Evolutionary conservation across 768 basidiomycete species (phyloP).

Genomic region (Boletus rufocinnamomeus): DNA sequence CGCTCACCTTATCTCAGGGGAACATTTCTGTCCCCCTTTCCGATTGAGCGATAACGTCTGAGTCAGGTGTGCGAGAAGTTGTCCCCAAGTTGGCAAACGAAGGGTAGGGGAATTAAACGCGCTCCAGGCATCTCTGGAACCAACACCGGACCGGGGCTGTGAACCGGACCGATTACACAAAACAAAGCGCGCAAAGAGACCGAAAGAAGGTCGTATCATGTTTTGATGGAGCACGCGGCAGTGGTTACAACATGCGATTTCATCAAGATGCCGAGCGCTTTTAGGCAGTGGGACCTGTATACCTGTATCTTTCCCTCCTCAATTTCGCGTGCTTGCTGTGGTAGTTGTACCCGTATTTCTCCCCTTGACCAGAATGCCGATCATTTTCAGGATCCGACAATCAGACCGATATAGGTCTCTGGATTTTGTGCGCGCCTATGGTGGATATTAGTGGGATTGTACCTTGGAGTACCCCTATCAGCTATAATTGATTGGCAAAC

Average conservation of each 20-base stretch:
- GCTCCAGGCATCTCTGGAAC: conserved; percentile 4
- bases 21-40: neutral
- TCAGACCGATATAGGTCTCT: conserved; percentile 3
- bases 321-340: neutral
- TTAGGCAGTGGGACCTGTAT: no score
- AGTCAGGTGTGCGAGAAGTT: neutral
- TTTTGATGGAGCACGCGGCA: conserved; percentile 12
- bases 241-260: conserved; percentile 2
- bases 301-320: neutral
- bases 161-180: neutral
- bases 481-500: conserved; percentile 1
- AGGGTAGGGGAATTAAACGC: neutral
- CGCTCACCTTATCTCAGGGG: neutral
- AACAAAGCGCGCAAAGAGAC: conserved; percentile 3
- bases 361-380: conserved; percentile 5
- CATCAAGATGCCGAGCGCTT: conserved; percentile 1
- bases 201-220: conserved; percentile 5
- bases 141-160: neutral
- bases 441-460: conserved; percentile 9
- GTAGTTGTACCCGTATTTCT: neutral
- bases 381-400: conserved; percentile 9
- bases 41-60: neutral
- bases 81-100: neutral
- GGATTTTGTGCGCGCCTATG: neutral
- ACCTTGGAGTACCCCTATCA: conserved; percentile 3